These are phyloP conservation scores for Lactifluus volemus DNA, from an alignment of 768 basidiomycete species.

Conservation along the genomic window DNA sequence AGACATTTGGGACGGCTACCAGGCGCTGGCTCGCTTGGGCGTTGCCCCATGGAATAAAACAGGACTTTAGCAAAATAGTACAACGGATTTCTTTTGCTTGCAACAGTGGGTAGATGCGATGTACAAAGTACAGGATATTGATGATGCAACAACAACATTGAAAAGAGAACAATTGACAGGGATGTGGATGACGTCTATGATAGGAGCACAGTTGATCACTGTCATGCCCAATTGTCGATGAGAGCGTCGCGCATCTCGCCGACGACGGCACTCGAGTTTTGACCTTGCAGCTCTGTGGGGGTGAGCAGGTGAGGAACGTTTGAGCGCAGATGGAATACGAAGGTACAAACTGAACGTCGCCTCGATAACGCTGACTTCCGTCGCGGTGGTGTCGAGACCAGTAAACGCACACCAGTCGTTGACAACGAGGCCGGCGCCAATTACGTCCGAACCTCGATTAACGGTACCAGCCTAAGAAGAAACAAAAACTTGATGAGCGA, in stretches of 20 bases:
- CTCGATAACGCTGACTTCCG: slow-evolving; percentile 97
- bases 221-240: slow-evolving; percentile 79
- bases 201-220: not conserved
- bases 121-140: slow-evolving; percentile 14
- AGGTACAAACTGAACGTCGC: slow-evolving; percentile 82
- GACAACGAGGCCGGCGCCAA: slow-evolving; percentile 95
- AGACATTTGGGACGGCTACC: not conserved
- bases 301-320: not conserved
- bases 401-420: slow-evolving; percentile 99
- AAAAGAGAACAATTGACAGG: not conserved
- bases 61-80: not conserved
- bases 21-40: not conserved
- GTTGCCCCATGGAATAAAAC: not conserved
- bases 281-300: slow-evolving; percentile 45
- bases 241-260: slow-evolving; percentile 52
- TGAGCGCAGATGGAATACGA: slow-evolving; percentile 1
- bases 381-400: slow-evolving; percentile 99
- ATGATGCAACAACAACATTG: slow-evolving; percentile 3
- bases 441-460: slow-evolving; percentile 95
- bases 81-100: slow-evolving; percentile 1
- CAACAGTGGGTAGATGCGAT: slow-evolving; percentile 5
- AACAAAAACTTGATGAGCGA: not conserved
- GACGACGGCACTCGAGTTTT: slow-evolving; percentile 45
- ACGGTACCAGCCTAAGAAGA: slow-evolving; percentile 82
- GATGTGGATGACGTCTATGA: not conserved